Conservation (phyloP, 2,329 filamentous ascomycete genomes). For the Dactylellina drechsleri region DNA sequence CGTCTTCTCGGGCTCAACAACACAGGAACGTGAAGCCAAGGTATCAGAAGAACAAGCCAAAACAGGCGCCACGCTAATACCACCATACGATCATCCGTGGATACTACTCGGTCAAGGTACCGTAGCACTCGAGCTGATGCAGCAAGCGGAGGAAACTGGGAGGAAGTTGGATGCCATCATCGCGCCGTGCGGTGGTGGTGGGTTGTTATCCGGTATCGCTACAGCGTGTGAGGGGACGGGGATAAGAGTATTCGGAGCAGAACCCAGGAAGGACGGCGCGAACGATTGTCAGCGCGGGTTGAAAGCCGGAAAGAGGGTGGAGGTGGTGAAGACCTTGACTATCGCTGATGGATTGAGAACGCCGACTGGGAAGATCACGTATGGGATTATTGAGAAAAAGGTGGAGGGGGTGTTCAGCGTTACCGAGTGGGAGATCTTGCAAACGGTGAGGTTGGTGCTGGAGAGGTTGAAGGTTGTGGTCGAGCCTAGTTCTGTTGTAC, state of each 20-base stretch:
- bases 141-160: constrained; percentile 70
- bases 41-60: constrained; percentile 74
- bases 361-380: constrained; percentile 67
- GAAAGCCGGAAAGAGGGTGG: constrained; percentile 68
- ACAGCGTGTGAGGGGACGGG: constrained; percentile 77
- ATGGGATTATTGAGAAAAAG: constrained; percentile 65
- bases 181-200: constrained; percentile 85
- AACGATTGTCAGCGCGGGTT: constrained; percentile 83
- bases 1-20: constrained; percentile 83
- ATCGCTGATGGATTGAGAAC: constrained; percentile 90
- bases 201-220: constrained; percentile 84
- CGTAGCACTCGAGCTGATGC: constrained; percentile 80
- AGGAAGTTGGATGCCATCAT: constrained; percentile 75
- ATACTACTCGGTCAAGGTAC: constrained; percentile 96
- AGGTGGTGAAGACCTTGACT: constrained; percentile 77
- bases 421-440: constrained; percentile 81
- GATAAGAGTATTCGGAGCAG: constrained; percentile 83
- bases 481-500: constrained; percentile 88
- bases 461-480: constrained; percentile 92
- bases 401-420: constrained; percentile 78
- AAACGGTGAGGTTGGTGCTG: constrained; percentile 78
- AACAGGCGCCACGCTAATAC: constrained; percentile 81
- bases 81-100: constrained; percentile 91
- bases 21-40: constrained; percentile 78
- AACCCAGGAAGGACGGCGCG: constrained; percentile 82